A percentile compares a stretch with the other conserved stretches of the same genome.
phyloP scores from a whole-genome alignment of 768 basidiomycete species.

The Suillus subalutaceus region DNA sequence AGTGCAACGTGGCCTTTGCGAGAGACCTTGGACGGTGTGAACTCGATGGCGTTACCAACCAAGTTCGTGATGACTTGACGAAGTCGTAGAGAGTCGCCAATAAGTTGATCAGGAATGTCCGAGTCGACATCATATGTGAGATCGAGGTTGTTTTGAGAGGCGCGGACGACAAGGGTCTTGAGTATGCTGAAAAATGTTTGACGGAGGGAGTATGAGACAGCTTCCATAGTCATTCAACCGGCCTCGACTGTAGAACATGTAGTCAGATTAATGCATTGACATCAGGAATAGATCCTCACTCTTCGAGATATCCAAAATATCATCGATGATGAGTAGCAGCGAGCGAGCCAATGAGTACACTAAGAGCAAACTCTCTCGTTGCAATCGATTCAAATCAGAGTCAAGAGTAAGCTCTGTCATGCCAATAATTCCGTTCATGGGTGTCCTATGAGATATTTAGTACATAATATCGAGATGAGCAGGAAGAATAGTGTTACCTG shows the following conservation, averaged over 20 bases:
- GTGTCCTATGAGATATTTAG: constrained; percentile 63
- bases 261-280: constrained; percentile 9
- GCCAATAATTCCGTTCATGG: constrained; percentile 99
- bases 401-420: constrained; percentile 99
- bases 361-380: constrained; percentile 92
- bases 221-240: constrained; percentile 99
- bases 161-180: constrained; percentile 97
- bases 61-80: constrained; percentile 96
- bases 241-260: constrained; percentile 75
- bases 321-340: constrained; percentile 94
- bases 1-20: constrained; percentile 90
- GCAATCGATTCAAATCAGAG: constrained; percentile 91
- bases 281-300: constrained; percentile 56
- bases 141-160: constrained; percentile 94
- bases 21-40: constrained; percentile 80
- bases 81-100: constrained; percentile 93
- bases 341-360: constrained; percentile 95
- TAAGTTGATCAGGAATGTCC: constrained; percentile 94
- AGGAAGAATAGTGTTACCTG: constrained; percentile 54
- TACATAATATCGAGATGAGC: neutral
- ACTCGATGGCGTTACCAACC: constrained; percentile 96
- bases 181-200: constrained; percentile 96
- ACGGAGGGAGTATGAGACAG: constrained; percentile 97
- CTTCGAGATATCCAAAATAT: constrained; percentile 99
- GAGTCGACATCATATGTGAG: constrained; percentile 96